phyloP scores from a whole-genome alignment of 2,329 filamentous ascomycete genomes.

The Diaporthe nobilis region DNA sequence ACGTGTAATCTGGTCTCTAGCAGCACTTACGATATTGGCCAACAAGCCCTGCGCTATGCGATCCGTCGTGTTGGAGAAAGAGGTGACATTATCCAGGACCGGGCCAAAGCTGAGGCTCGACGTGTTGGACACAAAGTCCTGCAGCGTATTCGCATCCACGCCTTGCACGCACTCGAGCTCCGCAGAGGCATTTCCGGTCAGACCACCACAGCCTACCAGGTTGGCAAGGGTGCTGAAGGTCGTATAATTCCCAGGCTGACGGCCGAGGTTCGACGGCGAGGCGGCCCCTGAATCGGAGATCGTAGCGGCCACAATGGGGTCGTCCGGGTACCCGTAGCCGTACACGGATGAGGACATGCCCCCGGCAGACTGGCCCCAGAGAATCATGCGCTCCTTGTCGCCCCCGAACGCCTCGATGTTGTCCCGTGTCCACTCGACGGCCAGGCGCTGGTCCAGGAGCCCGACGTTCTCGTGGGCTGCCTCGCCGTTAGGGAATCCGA shows the following conservation, averaged over 20 bases:
- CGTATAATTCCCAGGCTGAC: conserved; percentile 44
- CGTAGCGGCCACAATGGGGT: conserved; percentile 57
- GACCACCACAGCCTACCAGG: conserved; percentile 54
- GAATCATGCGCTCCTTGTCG: conserved; percentile 58
- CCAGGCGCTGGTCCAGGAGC: conserved; percentile 66
- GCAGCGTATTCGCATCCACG: conserved; percentile 51
- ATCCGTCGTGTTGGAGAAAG: conserved; percentile 53
- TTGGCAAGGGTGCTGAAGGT: conserved; percentile 58
- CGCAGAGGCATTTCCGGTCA: conserved; percentile 45
- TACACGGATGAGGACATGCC: conserved; percentile 55
- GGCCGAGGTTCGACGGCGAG: conserved; percentile 41
- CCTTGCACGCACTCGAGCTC: conserved; percentile 56
- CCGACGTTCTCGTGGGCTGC: conserved; percentile 60
- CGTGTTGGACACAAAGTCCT: conserved; percentile 49
- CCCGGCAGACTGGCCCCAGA: conserved; percentile 65
- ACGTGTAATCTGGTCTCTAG: accelerated
- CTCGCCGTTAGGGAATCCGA: conserved; percentile 50
- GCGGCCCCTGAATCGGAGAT: conserved; percentile 57
- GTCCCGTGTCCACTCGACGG: conserved; percentile 64
- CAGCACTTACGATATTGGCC: conserved; percentile 46
- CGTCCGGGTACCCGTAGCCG: conserved; percentile 57
- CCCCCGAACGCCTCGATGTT: conserved; percentile 68
- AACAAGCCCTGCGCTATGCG: conserved; percentile 47
- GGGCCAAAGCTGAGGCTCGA: conserved; percentile 51
- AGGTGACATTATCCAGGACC: conserved; percentile 49